Evolutionary conservation across 257 asterid species (phyloP), one percentile per base, ranked within the genome.

Genomic region (Echites panduratus): DNA sequence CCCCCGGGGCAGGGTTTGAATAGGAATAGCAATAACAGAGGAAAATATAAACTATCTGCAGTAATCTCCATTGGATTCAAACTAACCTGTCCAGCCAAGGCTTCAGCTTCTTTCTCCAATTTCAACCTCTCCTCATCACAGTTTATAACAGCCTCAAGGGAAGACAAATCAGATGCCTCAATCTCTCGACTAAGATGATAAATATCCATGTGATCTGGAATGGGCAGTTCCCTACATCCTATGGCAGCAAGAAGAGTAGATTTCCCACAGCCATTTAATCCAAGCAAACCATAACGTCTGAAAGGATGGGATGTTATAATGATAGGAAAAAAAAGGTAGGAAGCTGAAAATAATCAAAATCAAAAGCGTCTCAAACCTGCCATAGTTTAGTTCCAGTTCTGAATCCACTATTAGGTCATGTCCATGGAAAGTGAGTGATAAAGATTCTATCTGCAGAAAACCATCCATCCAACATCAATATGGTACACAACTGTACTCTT

Each of bases 171-270:
- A 80, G 98, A 92, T 63, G 99, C 97, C 85, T 92, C 98, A 74
- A 95, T 92, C 86, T 95, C 99, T 22, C 98, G 80, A 3, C 86
- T 66, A 45, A 95, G 96, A 78, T 92, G 99, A 84, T 76, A 87
- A 79, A 92, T 92, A 86, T 95, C 99, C 99, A 95, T 92, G 81
- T 95, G 98, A 1, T 92, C 99, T 9, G 99, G 99, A 61, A 95
- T 92, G 13, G 98, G 97, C 68, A 95, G 95, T 86, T 95, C 99
- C 5, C 99, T 89, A 70, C 79, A 68, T 62, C 99, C 99, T 70
- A 95, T 87, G 1, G 99, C 70, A 68, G 97, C n/a, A 68, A 95
- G 97, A 83, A 95, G 99, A 52, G 99, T 95, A 43, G 98, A 92
- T 78, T 95, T 95, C 72, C 99, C 98, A 59, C 99, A 95, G 26